Evolutionary conservation across 1,139 yeast genomes (phyloP).

Genomic region (Lodderomyces theae): DNA sequence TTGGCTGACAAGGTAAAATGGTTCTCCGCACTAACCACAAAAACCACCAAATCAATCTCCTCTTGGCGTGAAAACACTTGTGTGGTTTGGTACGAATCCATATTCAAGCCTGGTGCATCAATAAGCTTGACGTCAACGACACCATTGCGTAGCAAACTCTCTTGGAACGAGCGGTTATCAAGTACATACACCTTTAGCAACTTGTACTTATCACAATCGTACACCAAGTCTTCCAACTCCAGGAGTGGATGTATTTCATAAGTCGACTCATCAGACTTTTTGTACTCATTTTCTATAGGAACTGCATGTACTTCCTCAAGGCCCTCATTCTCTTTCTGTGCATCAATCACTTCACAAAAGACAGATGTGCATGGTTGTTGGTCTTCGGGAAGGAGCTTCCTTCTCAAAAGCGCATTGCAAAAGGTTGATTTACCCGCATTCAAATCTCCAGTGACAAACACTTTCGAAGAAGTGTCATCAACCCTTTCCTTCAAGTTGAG

Average conservation of each 20-base stretch:
- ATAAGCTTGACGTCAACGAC: slow-evolving; percentile 88
- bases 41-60: slow-evolving; percentile 93
- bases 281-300: slow-evolving; percentile 51
- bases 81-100: slow-evolving; percentile 92
- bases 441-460: slow-evolving; percentile 93
- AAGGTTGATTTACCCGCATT: slow-evolving; percentile 96
- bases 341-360: slow-evolving; percentile 91
- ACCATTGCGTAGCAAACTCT: slow-evolving; percentile 81
- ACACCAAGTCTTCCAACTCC: slow-evolving; percentile 67
- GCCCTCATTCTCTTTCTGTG: slow-evolving; percentile 63
- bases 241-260: slow-evolving; percentile 55
- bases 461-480: slow-evolving; percentile 90
- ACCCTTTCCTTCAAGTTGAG: slow-evolving; percentile 76
- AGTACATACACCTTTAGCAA: slow-evolving; percentile 78
- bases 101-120: slow-evolving; percentile 95
- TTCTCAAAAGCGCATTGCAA: slow-evolving; percentile 83
- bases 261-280: slow-evolving; percentile 61
- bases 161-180: slow-evolving; percentile 67
- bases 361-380: slow-evolving; percentile 98
- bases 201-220: slow-evolving; percentile 67
- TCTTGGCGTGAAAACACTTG: slow-evolving; percentile 96
- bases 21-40: slow-evolving; percentile 94
- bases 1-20: slow-evolving; percentile 93
- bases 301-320: slow-evolving; percentile 94
- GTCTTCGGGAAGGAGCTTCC: slow-evolving; percentile 85